Base-by-base conservation (phyloP, 768 basidiomycete species). In the Lentinula aciculospora region DNA sequence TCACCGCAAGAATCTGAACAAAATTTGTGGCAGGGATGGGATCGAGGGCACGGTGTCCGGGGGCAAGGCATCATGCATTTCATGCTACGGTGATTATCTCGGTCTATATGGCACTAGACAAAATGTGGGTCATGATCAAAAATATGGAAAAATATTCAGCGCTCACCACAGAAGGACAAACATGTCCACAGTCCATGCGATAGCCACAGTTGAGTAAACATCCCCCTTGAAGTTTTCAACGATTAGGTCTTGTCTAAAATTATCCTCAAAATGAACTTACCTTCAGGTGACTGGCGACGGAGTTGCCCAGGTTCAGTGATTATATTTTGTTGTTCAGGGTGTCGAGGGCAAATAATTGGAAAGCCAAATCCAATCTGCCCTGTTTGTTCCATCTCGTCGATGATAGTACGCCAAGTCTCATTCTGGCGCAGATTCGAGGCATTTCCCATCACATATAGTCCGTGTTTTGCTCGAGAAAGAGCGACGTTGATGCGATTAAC, bases 401-500 rank as follows among this genome's bases (percentile, higher is more conserved):
- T 68, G 13, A 89, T 73, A 0, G 66, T 69, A 0, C 65, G 67
- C 89, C 88, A 91, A 69, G 85, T 86, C 9, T 65, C 51, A 58
- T 80, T 57, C 70, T 74, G 15, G 74, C 69, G 3, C 78, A 70
- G 42, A 88, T 65, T 40, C 83, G 79, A 0, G 75, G 85, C 81
- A 54, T 89, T 89, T 23, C 90, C 89, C 3, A 92, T 69, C 31
- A 92, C 81, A 63, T 78, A 91, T 1, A 92, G 71, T 4, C 89
- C 89, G 59, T 92, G 82, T 49, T 81, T 79, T 3, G 89, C 89
- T 21, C 89, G 77, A 21, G 88, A 89, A 3, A 92, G 67, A 0
- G 90, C 87, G 40, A 91, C 89, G 50, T 73, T 68, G 54, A 72
- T 69, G 19, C 68, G 51, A 53, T 53, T 53, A 28, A 27, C n/a